Base-by-base conservation (phyloP, 495 filamentous ascomycete species). In the Podospora anserina region DNA sequence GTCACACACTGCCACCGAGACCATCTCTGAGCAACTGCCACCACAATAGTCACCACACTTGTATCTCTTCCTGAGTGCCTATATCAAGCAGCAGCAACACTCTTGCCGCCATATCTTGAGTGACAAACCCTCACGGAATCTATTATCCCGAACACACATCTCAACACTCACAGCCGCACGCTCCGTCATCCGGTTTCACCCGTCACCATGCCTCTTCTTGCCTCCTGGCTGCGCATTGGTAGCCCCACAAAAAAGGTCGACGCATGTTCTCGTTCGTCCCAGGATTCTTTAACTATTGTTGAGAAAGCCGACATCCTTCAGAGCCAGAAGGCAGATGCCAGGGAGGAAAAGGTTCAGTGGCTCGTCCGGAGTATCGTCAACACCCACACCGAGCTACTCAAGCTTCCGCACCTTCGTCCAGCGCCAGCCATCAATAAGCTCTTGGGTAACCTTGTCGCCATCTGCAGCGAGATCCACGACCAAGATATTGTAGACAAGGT, bases 381-480 rank as follows among this genome's bases (percentile, higher is more conserved):
- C 2, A 77, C 70, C 13, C 68, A 77, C 60, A 19, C 68, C 1
- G 59, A 68, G 19, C 68, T 77, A 20, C 61, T 72, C 39, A 60
- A 69, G 11, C 75, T 77, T 5, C 53, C 67, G 0, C 16, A 71
- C 15, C 59, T 72, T 26, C 61, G 63, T 4, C 75, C 75, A 0
- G 69, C 69, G 20, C 28, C 65, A 1, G 54, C 34, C 4, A 73
- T 77, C 64, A 75, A 77, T 62, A 61, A 69, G 1, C 70, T 75
- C 3, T 58, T 77, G 2, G 71, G 73, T 13, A 69, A 70, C 19
- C 73, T 77, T 28, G 75, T 77, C 18, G 27, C 64, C 3, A 39
- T 75, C 30, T 77, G 75, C 61, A 69, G 70, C 15, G 61, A 75
- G 20, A 77, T 73, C 16, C 64, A 74, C 64, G 68, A 71, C 30